These are phyloP conservation scores for Mucor piriformis DNA, from an alignment of 371 early-diverging fungal species.

Conservation along the genomic window DNA sequence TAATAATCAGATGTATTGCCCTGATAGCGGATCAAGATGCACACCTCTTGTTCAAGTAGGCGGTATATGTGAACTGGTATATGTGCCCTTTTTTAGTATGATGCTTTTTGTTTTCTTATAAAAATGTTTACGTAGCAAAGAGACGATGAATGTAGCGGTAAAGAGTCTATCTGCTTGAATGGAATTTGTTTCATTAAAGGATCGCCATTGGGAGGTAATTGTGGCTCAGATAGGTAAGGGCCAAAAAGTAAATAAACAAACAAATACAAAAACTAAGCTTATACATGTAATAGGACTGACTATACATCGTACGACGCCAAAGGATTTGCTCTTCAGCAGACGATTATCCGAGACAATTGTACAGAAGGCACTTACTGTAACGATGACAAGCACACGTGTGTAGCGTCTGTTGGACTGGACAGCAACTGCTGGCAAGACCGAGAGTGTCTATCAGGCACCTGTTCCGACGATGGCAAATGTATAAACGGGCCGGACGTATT, in stretches of 20 bases:
- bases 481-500: slow-evolving; percentile 21
- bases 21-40: slow-evolving; percentile 31
- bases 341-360: slow-evolving; percentile 36
- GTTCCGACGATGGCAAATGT: slow-evolving; percentile 19
- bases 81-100: not conserved
- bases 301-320: slow-evolving; percentile 34
- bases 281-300: slow-evolving; percentile 22
- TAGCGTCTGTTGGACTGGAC: slow-evolving; percentile 7
- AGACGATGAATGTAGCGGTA: slow-evolving; percentile 31
- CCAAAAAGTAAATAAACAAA: not conserved
- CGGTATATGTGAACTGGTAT: slow-evolving; percentile 21
- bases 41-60: slow-evolving; percentile 17
- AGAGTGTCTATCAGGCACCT: slow-evolving; percentile 23
- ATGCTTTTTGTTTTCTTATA: not conserved
- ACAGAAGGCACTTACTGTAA: slow-evolving; percentile 27
- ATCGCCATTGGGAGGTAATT: slow-evolving; percentile 27
- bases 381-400: slow-evolving; percentile 7
- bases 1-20: slow-evolving; percentile 26
- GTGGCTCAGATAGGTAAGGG: slow-evolving; percentile 29
- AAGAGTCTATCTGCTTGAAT: slow-evolving; percentile 29
- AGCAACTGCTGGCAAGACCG: slow-evolving; percentile 26
- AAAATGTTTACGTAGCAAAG: no score
- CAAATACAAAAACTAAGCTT: not conserved
- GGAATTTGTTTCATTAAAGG: slow-evolving; percentile 28
- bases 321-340: slow-evolving; percentile 24